Evolutionary conservation across 2,329 filamentous ascomycete genomes (phyloP), one percentile per base, ranked within the genome.

Genomic region (Pestalotiopsis sp.): DNA sequence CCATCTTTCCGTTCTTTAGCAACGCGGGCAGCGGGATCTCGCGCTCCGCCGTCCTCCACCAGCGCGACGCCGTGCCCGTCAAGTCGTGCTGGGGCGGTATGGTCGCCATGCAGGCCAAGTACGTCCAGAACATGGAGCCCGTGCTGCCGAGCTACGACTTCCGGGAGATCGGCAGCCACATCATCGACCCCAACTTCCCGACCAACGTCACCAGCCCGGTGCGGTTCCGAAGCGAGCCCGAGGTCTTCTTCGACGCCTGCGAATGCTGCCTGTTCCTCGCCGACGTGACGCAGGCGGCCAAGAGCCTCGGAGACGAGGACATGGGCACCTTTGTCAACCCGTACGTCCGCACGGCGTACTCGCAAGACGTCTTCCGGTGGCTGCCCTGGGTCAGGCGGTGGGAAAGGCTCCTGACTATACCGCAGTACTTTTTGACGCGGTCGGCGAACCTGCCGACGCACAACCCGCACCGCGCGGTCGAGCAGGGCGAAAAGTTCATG

Each of bases 1-100:
- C 90, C 1, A 87, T 91, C 69, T 94, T 88, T 78, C 92, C 92
- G 0, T 92, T 90, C 80, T 92, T 92, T 78, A 85, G 87, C 4
- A 79, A 76, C 60, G 82, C 80, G 1, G 87, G 87, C 1, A 77
- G 85, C 14, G 88, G 82, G 0, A 80, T 80, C n/a, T 89, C 86
- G 49, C 84, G 91, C 59, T 82, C 83, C 4, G 91, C 92, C 75
- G 89, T 93, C 20, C 78, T 92, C 1, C 81, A 81, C 0, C 87
- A 89, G 67, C 85, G 78, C 49, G 89, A 91, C 72, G 87, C 91
- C 0, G 91, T 94, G 1, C 86, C 89, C 9, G 92, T 94, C 1
- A 87, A 86, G 73, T 90, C 90, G 71, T 94, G 92, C 79, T 94
- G 92, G 92, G 91, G 91, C 66, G 92, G 92, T 25, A 93, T 94